Evolutionary conservation across 148 eudicot species (phyloP).

Genomic region (Vaccinium corymbosum): DNA sequence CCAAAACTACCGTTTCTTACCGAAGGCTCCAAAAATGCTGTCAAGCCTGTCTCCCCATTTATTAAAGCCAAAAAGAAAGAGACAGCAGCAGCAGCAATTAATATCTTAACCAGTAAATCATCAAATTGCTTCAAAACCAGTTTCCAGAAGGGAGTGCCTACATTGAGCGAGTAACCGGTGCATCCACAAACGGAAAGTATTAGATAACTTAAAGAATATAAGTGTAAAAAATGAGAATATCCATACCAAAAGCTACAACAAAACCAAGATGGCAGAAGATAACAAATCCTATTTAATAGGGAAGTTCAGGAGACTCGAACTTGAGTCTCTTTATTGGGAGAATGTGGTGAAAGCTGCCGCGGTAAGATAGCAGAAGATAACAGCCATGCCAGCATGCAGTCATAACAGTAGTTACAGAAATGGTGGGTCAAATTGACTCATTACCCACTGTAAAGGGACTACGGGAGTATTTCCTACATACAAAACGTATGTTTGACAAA

Average conservation of each 20-base stretch:
- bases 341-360: background rate
- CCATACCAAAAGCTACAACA: background rate
- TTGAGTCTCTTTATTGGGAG: background rate
- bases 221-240: too few relatives aligned
- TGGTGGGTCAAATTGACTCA: background rate
- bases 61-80: slow-evolving; percentile 88
- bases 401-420: slow-evolving; percentile 11
- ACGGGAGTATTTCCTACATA: background rate
- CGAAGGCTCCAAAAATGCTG: slow-evolving; percentile 96
- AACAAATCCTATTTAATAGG: background rate
- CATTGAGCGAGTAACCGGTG: slow-evolving; percentile 21
- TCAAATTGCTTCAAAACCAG: slow-evolving; percentile 96
- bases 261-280: slow-evolving; percentile 4
- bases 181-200: background rate
- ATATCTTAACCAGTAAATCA: slow-evolving; percentile 93
- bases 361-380: background rate
- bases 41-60: slow-evolving; percentile 93
- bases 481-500: slow-evolving; percentile 10
- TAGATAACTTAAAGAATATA: background rate
- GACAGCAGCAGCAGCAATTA: slow-evolving; percentile 88
- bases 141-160: slow-evolving; percentile 98
- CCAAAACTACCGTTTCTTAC: slow-evolving; percentile 41
- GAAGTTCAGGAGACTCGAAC: background rate
- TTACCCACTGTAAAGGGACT: background rate
- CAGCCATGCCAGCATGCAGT: background rate